A percentile compares a stretch with the other conserved stretches of the same genome.
Conservation (phyloP, 129 eudicot species). For the Tagetes patula region DNA sequence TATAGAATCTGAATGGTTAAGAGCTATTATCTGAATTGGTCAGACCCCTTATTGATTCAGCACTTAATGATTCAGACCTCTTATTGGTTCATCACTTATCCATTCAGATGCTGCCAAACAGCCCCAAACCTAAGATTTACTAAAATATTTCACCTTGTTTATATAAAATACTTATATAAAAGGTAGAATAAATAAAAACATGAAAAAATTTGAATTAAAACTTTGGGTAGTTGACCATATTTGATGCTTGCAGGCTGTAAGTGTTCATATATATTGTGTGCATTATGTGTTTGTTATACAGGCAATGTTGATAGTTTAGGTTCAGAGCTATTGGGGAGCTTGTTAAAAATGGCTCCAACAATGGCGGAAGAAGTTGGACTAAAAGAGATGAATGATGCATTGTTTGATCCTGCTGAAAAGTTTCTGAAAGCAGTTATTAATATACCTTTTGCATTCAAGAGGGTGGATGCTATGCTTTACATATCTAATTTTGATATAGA, state of each 20-base stretch:
- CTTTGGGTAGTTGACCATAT: not conserved
- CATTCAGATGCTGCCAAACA: too few species aligned
- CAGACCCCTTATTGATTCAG: too few species aligned
- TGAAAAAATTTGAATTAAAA: not conserved
- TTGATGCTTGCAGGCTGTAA: not conserved
- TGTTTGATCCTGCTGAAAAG: slow-evolving; percentile 67
- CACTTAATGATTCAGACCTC: too few species aligned
- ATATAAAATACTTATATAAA: too few species aligned
- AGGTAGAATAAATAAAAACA: too few species aligned
- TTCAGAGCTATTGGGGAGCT: slow-evolving; percentile 67
- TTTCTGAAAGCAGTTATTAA: slow-evolving; percentile 67
- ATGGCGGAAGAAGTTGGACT: slow-evolving; percentile 65
- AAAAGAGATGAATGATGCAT: slow-evolving; percentile 47
- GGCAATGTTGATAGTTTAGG: slow-evolving; percentile 74
- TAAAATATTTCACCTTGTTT: not conserved
- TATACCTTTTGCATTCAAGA: slow-evolving; percentile 78
- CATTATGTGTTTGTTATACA: slow-evolving; percentile 36
- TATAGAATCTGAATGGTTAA: too few species aligned
- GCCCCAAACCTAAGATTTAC: not conserved
- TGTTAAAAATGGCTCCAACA: slow-evolving; percentile 78
- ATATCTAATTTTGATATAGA: slow-evolving; percentile 69
- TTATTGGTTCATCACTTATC: too few species aligned
- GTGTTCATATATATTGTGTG: not conserved
- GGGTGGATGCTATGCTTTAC: slow-evolving; percentile 83
- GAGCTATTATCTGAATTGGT: too few species aligned